Evolutionary conservation across 768 basidiomycete species (phyloP).

Genomic region (Macrocybe gigantea): DNA sequence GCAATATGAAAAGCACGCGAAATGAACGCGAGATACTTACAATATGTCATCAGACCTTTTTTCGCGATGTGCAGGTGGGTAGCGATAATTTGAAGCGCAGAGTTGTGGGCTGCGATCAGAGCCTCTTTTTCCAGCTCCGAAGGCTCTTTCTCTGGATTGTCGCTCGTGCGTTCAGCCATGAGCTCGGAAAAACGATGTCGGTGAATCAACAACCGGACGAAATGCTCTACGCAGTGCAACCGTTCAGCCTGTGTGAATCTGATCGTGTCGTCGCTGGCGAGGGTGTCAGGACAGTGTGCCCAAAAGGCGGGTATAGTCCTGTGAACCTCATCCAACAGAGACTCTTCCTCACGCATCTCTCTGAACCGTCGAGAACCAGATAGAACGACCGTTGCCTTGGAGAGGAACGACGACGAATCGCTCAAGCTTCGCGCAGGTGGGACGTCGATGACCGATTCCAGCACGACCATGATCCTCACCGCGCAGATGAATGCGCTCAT

Average conservation of each 20-base stretch:
- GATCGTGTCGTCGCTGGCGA: conserved; percentile 81
- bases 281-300: conserved; percentile 74
- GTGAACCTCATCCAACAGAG: conserved; percentile 75
- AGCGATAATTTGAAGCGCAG: conserved; percentile 76
- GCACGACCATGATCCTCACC: conserved; percentile 77
- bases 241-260: conserved; percentile 86
- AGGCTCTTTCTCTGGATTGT: conserved; percentile 46
- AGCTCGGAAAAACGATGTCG: conserved; percentile 80
- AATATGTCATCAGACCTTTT: conserved; percentile 92
- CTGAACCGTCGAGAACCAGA: conserved; percentile 55
- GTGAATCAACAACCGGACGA: conserved; percentile 82
- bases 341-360: conserved; percentile 75
- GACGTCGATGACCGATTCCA: conserved; percentile 84
- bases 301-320: conserved; percentile 68
- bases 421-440: conserved; percentile 59
- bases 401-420: conserved; percentile 74
- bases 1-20: conserved; percentile 1
- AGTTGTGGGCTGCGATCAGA: conserved; percentile 68
- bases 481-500: conserved; percentile 77
- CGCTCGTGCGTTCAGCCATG: conserved; percentile 62
- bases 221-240: conserved; percentile 83
- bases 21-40: conserved; percentile 40
- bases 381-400: conserved; percentile 64
- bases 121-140: conserved; percentile 72
- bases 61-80: conserved; percentile 82